Evolutionary conservation across 208 protist species (phyloP).

Genomic region (Leishmania mexicana): DNA sequence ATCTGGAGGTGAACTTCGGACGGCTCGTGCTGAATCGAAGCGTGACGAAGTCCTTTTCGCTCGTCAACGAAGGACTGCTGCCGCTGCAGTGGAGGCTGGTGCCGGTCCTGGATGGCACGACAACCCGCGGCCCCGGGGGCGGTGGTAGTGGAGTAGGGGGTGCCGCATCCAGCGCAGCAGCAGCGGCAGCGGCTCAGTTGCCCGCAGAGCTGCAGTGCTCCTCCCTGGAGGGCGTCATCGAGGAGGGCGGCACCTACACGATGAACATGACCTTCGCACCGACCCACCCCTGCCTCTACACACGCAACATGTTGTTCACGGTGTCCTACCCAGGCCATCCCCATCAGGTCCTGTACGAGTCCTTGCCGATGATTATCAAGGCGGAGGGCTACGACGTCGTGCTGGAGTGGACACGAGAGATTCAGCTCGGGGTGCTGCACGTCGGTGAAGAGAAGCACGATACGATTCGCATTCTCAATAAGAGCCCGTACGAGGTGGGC

Average conservation of each 20-base stretch:
- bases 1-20: slow-evolving; percentile 77
- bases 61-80: slow-evolving; percentile 81
- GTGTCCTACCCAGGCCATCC: slow-evolving; percentile 55
- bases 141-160: background rate
- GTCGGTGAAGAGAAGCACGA: slow-evolving; percentile 87
- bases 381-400: slow-evolving; percentile 94
- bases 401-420: slow-evolving; percentile 87
- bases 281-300: slow-evolving; percentile 76
- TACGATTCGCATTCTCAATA: slow-evolving; percentile 89
- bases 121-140: slow-evolving; percentile 1
- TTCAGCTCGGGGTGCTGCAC: slow-evolving; percentile 92
- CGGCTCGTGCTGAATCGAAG: slow-evolving; percentile 71
- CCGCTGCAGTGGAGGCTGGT: slow-evolving; percentile 76
- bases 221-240: slow-evolving; percentile 65
- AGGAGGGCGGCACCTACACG: slow-evolving; percentile 56
- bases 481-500: slow-evolving; percentile 93
- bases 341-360: slow-evolving; percentile 58
- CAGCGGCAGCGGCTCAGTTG: slow-evolving; percentile 54
- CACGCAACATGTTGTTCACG: slow-evolving; percentile 53
- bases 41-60: slow-evolving; percentile 41
- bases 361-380: slow-evolving; percentile 72
- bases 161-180: slow-evolving; percentile 3
- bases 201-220: slow-evolving; percentile 77
- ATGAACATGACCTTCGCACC: slow-evolving; percentile 72
- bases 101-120: slow-evolving; percentile 8